Base-by-base conservation (phyloP, 2,329 filamentous ascomycete genomes). In the Arthrinium puccinioides region DNA sequence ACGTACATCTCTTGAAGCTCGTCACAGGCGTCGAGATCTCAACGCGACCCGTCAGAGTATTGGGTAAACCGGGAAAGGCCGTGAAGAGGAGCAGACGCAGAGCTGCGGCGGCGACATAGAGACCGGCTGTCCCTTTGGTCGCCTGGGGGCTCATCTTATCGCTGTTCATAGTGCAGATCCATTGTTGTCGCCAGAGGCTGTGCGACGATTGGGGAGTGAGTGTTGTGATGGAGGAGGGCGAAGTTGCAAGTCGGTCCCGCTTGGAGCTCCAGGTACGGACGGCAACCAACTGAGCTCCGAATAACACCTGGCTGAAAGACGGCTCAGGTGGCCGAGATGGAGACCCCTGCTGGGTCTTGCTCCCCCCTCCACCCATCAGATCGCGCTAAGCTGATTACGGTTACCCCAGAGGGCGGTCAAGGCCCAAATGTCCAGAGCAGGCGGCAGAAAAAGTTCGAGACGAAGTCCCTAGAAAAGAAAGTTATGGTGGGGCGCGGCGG, bases 21-120 rank as follows among this genome's bases (percentile, higher is more conserved):
- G 87, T 96, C 32, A 97, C 84, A 26, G 92, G 90, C 16, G 92
- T 98, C 30, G 92, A 96, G 54, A 98, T 84, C 70, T 98, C 92
- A 52, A 96, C 92, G 56, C 92, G 84, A 46, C 84, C 85, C 15
- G 87, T 92, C 44, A 98, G 72, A 44, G 95, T 72, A 58, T 88
- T 81, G 36, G 90, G 86, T 27, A 98, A 71, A 25, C 76, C 77
- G 44, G 92, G 89, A 57, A 96, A 95, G 40, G 80, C 70, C 41
- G 81, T 70, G 58, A 88, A 89, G 37, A 97, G 75, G 39, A 87
- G 64, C 42, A 97, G 71, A 49, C 92, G 82, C 49, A 97, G 69
- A 44, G 81, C 74, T 39, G 85, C 82, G 41, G 89, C 90, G 36
- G 79, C 78, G 42, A 72, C 71, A 57, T 88, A 94, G 41, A 96